A percentile compares a stretch with the other conserved stretches of the same genome.
Evolutionary conservation across 352 stramenopile species (phyloP).

Genomic region (Aphanomyces astaci): DNA sequence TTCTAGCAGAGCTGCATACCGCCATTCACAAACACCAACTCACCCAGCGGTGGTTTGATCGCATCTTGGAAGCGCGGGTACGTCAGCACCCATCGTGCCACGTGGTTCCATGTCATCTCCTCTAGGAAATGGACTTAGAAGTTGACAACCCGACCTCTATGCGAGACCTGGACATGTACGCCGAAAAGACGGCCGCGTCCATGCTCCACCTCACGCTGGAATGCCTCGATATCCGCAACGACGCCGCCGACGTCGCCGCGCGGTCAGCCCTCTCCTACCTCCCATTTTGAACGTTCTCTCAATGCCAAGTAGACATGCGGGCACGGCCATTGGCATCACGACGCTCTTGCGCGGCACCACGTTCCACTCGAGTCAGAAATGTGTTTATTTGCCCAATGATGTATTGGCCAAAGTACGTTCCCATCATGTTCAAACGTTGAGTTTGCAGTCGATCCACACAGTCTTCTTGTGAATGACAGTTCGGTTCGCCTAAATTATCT

Average conservation of each 20-base stretch:
- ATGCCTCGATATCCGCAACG: constrained; percentile 65
- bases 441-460: no score
- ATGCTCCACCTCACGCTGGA: constrained; percentile 87
- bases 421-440: no score
- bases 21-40: constrained; percentile 66
- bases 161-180: constrained; percentile 73
- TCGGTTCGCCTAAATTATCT: no score
- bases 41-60: constrained; percentile 87
- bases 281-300: neutral
- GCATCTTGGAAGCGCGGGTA: constrained; percentile 79
- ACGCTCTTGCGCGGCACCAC: constrained; percentile 74
- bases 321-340: constrained; percentile 74
- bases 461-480: no score
- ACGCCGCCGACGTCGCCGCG: constrained; percentile 65
- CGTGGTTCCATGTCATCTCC: neutral
- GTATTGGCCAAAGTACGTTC: constrained; percentile 58
- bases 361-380: constrained; percentile 53
- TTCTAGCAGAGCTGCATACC: constrained; percentile 56
- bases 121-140: constrained; percentile 73
- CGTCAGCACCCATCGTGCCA: neutral
- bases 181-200: constrained; percentile 83
- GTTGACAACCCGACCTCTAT: constrained; percentile 63
- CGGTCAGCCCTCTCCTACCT: no score
- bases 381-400: constrained; percentile 77
- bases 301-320: constrained; percentile 80